Conservation (phyloP, 208 protist genomes). For the Trypanosoma grayi region DNA sequence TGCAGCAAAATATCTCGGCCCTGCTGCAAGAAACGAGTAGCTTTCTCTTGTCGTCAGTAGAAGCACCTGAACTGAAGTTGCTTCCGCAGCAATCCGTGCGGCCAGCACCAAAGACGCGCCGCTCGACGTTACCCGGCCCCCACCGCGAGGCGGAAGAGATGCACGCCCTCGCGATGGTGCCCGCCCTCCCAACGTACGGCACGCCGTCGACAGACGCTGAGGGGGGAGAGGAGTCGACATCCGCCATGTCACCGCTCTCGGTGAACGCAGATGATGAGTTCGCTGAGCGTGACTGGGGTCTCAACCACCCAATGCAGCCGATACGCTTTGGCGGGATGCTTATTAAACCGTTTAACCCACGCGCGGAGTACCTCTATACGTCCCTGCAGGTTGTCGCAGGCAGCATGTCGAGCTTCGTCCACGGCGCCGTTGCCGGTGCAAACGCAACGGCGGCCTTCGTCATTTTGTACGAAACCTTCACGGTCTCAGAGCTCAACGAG, state of each 20-base stretch:
- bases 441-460: slow-evolving; percentile 81
- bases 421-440: slow-evolving; percentile 78
- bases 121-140: not conserved
- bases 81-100: slow-evolving; percentile 35
- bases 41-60: slow-evolving; percentile 44
- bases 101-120: slow-evolving; percentile 30
- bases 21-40: slow-evolving; percentile 15
- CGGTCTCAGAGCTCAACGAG: slow-evolving; percentile 51
- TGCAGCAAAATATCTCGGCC: slow-evolving; percentile 1
- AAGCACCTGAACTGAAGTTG: slow-evolving; percentile 35
- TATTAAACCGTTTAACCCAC: slow-evolving; percentile 85
- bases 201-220: not conserved
- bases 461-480: slow-evolving; percentile 82
- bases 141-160: not conserved
- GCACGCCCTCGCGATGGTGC: not conserved
- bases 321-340: slow-evolving; percentile 66
- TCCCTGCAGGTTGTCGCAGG: slow-evolving; percentile 81
- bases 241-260: slow-evolving; percentile 11
- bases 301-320: slow-evolving; percentile 77
- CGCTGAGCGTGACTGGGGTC: slow-evolving; percentile 65
- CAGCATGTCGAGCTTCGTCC: slow-evolving; percentile 85
- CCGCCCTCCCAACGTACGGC: not conserved
- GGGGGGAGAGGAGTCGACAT: not conserved
- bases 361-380: slow-evolving; percentile 82
- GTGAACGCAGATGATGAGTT: slow-evolving; percentile 60